Conservation (phyloP, 441 rosid genomes). For the Rhodomyrtus psidioides region DNA sequence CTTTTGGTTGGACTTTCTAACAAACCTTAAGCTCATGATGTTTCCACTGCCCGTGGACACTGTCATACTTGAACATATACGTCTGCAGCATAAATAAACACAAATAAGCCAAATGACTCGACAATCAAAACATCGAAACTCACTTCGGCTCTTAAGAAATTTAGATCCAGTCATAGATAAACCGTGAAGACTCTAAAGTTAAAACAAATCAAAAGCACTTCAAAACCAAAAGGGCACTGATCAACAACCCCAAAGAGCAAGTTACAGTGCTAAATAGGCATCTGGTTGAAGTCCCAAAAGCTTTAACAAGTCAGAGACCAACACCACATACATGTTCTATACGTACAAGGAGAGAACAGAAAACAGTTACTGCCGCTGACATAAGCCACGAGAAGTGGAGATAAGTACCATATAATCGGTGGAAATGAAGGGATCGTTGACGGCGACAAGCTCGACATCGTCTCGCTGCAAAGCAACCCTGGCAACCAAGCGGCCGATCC, state of each 20-base stretch:
- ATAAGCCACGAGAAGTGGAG: background rate
- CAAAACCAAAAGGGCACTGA: background rate
- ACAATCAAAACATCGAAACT: background rate
- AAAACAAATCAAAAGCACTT: background rate
- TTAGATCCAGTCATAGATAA: background rate
- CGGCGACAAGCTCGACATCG: constrained; percentile 56
- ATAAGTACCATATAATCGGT: constrained; percentile 39
- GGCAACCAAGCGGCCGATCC: constrained; percentile 53
- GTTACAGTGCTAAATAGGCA: background rate
- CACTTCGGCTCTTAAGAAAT: background rate
- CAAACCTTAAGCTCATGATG: constrained; percentile 46
- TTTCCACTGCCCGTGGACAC: constrained; percentile 56
- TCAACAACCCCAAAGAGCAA: background rate
- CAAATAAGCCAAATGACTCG: background rate
- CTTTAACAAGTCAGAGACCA: background rate
- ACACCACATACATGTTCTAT: background rate
- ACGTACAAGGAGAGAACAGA: background rate
- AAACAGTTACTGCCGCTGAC: background rate
- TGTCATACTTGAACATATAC: constrained; percentile 59
- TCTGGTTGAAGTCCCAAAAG: background rate
- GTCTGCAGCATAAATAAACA: constrained; percentile 21
- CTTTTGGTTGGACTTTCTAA: no score
- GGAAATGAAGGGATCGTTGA: constrained; percentile 50
- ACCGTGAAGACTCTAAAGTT: background rate
- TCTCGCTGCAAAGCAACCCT: constrained; percentile 42